These are phyloP conservation scores for Rosa rugosa DNA, from an alignment of 306 rosid genomes.

Conservation along the genomic window DNA sequence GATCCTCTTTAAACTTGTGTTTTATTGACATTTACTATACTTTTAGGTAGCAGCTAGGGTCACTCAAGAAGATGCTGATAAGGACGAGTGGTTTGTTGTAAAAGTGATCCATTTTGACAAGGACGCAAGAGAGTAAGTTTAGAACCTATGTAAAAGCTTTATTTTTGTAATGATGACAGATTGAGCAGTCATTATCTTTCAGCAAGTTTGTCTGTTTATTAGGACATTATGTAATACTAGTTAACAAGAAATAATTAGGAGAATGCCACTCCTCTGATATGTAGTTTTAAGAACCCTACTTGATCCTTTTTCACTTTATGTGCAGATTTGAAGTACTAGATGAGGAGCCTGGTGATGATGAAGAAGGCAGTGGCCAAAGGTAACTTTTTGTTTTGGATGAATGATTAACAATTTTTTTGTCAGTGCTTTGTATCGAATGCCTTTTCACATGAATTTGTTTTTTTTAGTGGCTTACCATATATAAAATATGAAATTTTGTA, in stretches of 20 bases:
- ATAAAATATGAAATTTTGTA: background rate
- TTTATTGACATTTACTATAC: slow-evolving; percentile 27
- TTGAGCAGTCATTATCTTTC: slow-evolving; percentile 9
- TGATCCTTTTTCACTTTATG: background rate
- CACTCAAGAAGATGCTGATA: slow-evolving; percentile 76
- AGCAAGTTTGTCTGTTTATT: background rate
- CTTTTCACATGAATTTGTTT: background rate
- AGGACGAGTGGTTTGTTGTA: slow-evolving; percentile 94
- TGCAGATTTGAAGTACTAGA: slow-evolving; percentile 92
- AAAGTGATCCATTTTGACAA: slow-evolving; percentile 95
- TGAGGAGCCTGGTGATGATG: slow-evolving; percentile 98
- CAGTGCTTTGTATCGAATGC: background rate
- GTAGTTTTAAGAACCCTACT: slow-evolving; percentile 5
- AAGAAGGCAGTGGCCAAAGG: slow-evolving; percentile 83
- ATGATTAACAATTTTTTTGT: background rate
- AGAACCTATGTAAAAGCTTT: background rate
- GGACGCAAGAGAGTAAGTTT: slow-evolving; percentile 87
- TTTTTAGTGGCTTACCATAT: background rate
- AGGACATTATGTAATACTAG: background rate
- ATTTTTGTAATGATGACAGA: background rate
- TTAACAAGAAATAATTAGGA: background rate
- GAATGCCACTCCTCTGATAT: background rate
- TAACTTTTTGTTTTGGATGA: slow-evolving; percentile 22
- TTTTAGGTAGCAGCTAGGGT: slow-evolving; percentile 95
- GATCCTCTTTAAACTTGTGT: slow-evolving; percentile 14